Conservation (phyloP, 495 filamentous ascomycete species). For the Ramalina intermedia region DNA sequence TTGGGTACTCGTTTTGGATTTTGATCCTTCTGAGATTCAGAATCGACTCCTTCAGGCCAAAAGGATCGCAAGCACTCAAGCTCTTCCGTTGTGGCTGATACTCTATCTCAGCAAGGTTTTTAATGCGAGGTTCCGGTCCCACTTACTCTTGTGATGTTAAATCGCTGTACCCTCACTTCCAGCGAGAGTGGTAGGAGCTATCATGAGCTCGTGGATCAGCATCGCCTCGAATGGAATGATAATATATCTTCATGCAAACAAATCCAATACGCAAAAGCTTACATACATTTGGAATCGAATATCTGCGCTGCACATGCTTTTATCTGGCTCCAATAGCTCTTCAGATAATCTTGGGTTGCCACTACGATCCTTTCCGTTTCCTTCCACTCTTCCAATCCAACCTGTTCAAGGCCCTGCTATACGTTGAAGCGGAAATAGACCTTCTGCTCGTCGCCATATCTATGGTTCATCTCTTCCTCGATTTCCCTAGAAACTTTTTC, state of each 20-base stretch:
- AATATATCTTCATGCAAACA: no score
- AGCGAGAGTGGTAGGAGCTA: no score
- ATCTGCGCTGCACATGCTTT: not conserved
- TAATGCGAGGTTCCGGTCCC: no score
- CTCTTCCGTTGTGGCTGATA: not conserved
- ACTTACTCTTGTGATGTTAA: no score
- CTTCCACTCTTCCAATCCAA: conserved; percentile 26
- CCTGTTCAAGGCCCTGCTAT: conserved; percentile 25
- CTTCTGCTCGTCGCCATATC: conserved; percentile 7
- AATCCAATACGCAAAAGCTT: no score
- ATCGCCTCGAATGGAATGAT: no score
- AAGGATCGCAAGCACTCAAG: not conserved
- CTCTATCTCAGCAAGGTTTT: no score
- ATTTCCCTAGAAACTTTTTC: conserved; percentile 28
- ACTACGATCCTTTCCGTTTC: conserved; percentile 25
- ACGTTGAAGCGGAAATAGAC: conserved; percentile 35
- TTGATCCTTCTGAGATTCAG: conserved; percentile 10
- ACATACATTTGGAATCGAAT: not conserved
- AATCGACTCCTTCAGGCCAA: conserved; percentile 1
- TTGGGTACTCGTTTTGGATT: conserved; percentile 6
- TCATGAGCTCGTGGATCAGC: no score
- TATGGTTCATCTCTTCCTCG: conserved; percentile 20
- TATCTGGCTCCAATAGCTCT: conserved; percentile 6
- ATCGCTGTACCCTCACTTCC: no score
- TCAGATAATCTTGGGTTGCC: conserved; percentile 28